Conservation (phyloP, 202 grass and related monocot species). For the Tripidium arundinaceum region DNA sequence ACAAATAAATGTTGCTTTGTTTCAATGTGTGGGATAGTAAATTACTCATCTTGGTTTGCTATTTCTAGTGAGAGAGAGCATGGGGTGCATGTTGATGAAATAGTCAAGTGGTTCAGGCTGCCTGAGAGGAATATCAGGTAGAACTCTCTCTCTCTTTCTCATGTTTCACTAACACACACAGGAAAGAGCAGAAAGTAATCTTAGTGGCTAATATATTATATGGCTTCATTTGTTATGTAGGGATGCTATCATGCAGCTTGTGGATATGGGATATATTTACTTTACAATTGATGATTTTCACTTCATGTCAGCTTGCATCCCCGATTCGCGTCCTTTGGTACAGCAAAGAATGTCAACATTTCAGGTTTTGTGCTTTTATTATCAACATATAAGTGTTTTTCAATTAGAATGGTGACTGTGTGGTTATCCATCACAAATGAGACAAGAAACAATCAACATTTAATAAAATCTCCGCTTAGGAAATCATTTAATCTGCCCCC, state of each 20-base stretch:
- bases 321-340: neutral
- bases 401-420: too few species aligned
- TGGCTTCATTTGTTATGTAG: neutral
- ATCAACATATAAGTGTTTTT: neutral
- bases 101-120: too few species aligned
- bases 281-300: constrained; percentile 22
- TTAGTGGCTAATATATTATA: neutral
- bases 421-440: too few species aligned
- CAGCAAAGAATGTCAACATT: neutral
- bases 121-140: constrained; percentile 47
- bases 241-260: neutral
- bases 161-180: neutral
- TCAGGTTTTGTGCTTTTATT: neutral
- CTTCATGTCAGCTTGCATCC: neutral
- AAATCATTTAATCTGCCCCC: too few species aligned
- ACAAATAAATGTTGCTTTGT: too few species aligned
- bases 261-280: neutral
- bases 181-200: neutral
- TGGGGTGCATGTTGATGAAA: constrained; percentile 80
- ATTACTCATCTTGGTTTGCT: neutral
- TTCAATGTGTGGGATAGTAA: neutral
- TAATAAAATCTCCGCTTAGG: too few species aligned
- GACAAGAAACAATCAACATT: too few species aligned
- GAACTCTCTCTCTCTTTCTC: neutral
- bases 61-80: constrained; percentile 56